Percentiles rank a stretch among this genome's conserved stretches.
These are phyloP conservation scores for Emydomyces testavorans DNA, from an alignment of 2,329 filamentous ascomycete species.

Conservation along the genomic window DNA sequence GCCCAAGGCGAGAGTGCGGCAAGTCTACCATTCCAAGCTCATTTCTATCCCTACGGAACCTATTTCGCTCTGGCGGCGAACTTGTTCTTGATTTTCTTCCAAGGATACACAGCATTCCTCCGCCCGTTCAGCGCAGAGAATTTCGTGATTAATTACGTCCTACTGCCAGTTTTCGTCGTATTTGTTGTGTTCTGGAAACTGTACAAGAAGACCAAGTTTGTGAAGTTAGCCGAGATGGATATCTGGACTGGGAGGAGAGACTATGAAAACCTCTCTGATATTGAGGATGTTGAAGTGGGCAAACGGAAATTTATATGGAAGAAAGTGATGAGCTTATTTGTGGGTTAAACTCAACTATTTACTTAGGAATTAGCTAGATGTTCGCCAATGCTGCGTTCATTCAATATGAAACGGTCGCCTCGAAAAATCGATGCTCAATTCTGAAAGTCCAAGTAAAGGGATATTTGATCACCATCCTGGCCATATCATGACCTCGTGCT, in stretches of 20 bases:
- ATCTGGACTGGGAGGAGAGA: slow-evolving; percentile 30
- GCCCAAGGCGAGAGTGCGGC: slow-evolving; percentile 28
- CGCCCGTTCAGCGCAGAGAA: slow-evolving; percentile 40
- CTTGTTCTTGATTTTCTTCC: slow-evolving; percentile 41
- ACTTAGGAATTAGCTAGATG: too few species aligned
- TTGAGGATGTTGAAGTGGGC: slow-evolving; percentile 6
- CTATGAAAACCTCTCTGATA: slow-evolving; percentile 14
- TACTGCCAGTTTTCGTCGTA: slow-evolving; percentile 41
- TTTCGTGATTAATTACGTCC: slow-evolving; percentile 47
- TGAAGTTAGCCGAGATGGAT: slow-evolving; percentile 31
- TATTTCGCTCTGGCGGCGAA: slow-evolving; percentile 39
- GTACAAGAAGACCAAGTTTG: slow-evolving; percentile 28
- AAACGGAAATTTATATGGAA: slow-evolving; percentile 15
- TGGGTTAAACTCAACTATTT: slow-evolving; percentile 17
- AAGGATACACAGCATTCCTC: slow-evolving; percentile 44
- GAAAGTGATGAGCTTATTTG: slow-evolving; percentile 18
- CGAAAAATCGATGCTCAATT: too few species aligned
- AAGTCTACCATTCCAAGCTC: slow-evolving; percentile 40
- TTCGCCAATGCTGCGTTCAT: too few species aligned
- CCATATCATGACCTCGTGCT: too few species aligned
- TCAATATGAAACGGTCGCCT: too few species aligned
- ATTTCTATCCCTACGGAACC: slow-evolving; percentile 43
- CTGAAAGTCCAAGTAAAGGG: too few species aligned
- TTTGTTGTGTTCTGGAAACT: slow-evolving; percentile 41
- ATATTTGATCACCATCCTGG: too few species aligned